These are phyloP conservation scores for Crucihimalaya himalaica DNA, from an alignment of 345 rosid species.

Conservation along the genomic window DNA sequence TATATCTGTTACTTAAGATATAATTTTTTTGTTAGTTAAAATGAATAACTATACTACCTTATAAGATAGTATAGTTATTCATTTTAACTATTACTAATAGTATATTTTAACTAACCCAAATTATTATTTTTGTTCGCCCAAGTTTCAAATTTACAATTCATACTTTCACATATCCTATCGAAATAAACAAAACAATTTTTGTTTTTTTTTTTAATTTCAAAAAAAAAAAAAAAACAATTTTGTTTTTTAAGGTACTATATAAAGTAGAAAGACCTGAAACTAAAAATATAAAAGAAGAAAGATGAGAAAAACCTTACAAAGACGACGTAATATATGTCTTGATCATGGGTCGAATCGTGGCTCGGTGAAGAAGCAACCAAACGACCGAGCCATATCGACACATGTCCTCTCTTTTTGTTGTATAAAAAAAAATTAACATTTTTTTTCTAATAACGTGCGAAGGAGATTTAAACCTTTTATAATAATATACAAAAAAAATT, in stretches of 20 bases:
- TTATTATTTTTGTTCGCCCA: not conserved
- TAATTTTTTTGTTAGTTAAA: not conserved
- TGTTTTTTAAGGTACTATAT: not conserved
- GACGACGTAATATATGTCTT: conserved; percentile 3
- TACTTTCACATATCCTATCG: not conserved
- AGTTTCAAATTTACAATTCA: not conserved
- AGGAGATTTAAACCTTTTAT: too few species aligned
- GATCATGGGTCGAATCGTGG: conserved; percentile 30
- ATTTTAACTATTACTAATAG: too few species aligned
- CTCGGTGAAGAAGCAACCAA: conserved; percentile 18
- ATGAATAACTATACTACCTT: too few species aligned
- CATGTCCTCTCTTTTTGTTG: conserved; percentile 13
- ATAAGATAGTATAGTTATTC: too few species aligned
- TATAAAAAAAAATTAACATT: not conserved
- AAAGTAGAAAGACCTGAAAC: not conserved
- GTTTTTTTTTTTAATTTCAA: too few species aligned
- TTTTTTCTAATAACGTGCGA: conserved; percentile 1
- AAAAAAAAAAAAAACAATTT: not conserved
- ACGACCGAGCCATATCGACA: conserved; percentile 33
- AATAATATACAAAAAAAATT: too few species aligned
- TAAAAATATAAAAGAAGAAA: not conserved
- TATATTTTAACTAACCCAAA: not conserved
- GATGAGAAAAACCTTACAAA: not conserved
- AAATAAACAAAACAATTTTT: not conserved
- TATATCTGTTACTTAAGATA: not conserved